Evolutionary conservation across 2,329 filamentous ascomycete species (phyloP), one percentile per base, ranked within the genome.

Genomic region (Stemphylium beticola): DNA sequence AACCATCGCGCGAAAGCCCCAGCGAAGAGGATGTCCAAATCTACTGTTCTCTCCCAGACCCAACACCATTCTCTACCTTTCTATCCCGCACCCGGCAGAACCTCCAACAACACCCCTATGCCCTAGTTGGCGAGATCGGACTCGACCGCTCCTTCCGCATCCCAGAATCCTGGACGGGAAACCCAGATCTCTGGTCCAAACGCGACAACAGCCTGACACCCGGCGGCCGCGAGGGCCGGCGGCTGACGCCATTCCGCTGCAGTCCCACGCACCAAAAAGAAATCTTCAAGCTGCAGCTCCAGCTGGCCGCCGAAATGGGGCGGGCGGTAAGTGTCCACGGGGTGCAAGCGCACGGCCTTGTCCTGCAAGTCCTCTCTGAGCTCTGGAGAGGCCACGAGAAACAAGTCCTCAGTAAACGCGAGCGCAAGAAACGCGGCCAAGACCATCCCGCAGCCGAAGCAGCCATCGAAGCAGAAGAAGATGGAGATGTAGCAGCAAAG

Each of bases 91-190:
- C 87, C 0, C 81, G 81, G 9, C 59, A 63, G 4, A 81, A 84
- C 20, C 80, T 93, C 1, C 67, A 79, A 14, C 74, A 78, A 2
- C 81, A 87, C 47, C 88, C 87, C 2, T 67, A 81, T 4, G 88
- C 90, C 1, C 80, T 93, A 1, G 79, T 95, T 1, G 91, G 91
- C 15, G 91, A 95, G 74, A 83, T 93, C 24, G 91, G 91, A 1
- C 74, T 95, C 14, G 91, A 95, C 74, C 90, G 88, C 64, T 84
- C 84, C 9, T 93, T 93, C 67, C 86, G 90, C 11, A 83, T 95
- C 18, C 91, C 91, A 0, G 79, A 83, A 61, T 75, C 81, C 14
- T 86, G 82, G 83, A 75, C 79, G 9, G 46, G 36, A 22, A 52
- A 55, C 22, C 40, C 26, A 6, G 49, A 2, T 71, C 81, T 11